phyloP scores from a whole-genome alignment of 2,329 filamentous ascomycete genomes.

The Aspergillus sp. region DNA sequence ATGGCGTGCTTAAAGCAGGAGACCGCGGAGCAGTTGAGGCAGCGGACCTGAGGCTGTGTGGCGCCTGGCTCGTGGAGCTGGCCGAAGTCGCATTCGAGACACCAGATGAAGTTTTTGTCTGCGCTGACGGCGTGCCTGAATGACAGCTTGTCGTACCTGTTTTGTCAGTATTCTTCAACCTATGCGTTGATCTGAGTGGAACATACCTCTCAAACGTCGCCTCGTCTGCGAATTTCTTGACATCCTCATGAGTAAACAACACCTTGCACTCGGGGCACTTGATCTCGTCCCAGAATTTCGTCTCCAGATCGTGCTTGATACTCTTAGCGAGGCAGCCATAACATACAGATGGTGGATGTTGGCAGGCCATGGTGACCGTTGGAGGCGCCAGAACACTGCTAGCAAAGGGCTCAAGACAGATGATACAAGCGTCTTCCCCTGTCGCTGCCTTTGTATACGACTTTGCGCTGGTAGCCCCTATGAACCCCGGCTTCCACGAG shows the following conservation, averaged over 20 bases:
- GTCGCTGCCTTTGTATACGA: not conserved
- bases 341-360: conserved; percentile 13
- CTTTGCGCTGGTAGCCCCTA: not conserved
- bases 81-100: conserved; percentile 15
- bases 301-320: conserved; percentile 17
- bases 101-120: conserved; percentile 20
- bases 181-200: not conserved
- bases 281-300: conserved; percentile 16
- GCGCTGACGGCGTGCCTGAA: conserved; percentile 11
- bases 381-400: conserved; percentile 2
- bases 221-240: conserved; percentile 12
- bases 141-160: conserved; percentile 10
- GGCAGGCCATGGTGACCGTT: conserved; percentile 9
- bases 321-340: conserved; percentile 13
- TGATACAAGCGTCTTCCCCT: conserved; percentile 11
- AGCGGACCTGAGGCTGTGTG: conserved; percentile 7
- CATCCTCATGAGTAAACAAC: conserved; percentile 13
- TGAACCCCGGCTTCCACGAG: not conserved
- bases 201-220: conserved; percentile 13
- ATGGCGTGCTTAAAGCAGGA: conserved; percentile 20
- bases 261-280: conserved; percentile 17
- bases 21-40: conserved; percentile 1
- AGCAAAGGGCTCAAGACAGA: conserved; percentile 17
- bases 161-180: not conserved
- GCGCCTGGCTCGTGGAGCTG: conserved; percentile 15